phyloP scores from a whole-genome alignment of 768 basidiomycete species.

The Pulveroboletus ravenelii region DNA sequence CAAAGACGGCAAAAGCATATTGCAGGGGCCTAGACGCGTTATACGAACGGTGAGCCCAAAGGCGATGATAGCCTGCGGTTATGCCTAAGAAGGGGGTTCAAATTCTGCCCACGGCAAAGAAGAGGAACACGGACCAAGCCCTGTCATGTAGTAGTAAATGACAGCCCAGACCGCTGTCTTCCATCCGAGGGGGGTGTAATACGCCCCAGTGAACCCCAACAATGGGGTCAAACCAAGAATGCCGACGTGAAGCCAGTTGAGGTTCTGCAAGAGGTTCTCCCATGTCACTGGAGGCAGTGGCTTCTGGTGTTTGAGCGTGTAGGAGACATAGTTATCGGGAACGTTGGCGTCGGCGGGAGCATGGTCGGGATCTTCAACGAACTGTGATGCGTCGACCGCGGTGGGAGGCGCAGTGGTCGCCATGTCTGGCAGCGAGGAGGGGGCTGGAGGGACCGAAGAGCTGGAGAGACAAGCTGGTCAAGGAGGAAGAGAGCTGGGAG shows the following conservation, averaged over 20 bases:
- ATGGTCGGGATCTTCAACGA: constrained; percentile 27
- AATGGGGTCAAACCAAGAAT: constrained; percentile 73
- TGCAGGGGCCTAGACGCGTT: constrained; percentile 86
- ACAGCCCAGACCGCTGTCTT: constrained; percentile 69
- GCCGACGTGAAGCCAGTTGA: constrained; percentile 73
- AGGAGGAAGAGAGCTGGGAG: constrained; percentile 13
- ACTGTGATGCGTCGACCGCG: constrained; percentile 2
- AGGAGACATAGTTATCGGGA: constrained; percentile 78
- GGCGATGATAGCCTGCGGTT: constrained; percentile 92
- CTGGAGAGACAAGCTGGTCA: constrained; percentile 23
- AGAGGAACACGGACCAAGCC: constrained; percentile 60
- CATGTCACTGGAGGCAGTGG: constrained; percentile 62
- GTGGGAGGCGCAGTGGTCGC: constrained; percentile 9
- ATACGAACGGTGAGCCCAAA: constrained; percentile 96
- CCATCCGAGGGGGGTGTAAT: constrained; percentile 59
- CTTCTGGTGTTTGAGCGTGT: constrained; percentile 66
- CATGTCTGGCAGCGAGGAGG: constrained; percentile 15
- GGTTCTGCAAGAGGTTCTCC: constrained; percentile 53
- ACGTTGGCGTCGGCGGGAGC: constrained; percentile 52
- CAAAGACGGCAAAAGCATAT: constrained; percentile 77
- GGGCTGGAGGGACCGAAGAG: constrained; percentile 24
- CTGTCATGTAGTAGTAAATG: constrained; percentile 74
- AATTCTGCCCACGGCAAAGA: constrained; percentile 25
- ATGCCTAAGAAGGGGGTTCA: constrained; percentile 50
- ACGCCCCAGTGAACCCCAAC: constrained; percentile 68